These are phyloP conservation scores for Arachnomyces sp. DNA, from an alignment of 2,329 filamentous ascomycete genomes.

Conservation along the genomic window DNA sequence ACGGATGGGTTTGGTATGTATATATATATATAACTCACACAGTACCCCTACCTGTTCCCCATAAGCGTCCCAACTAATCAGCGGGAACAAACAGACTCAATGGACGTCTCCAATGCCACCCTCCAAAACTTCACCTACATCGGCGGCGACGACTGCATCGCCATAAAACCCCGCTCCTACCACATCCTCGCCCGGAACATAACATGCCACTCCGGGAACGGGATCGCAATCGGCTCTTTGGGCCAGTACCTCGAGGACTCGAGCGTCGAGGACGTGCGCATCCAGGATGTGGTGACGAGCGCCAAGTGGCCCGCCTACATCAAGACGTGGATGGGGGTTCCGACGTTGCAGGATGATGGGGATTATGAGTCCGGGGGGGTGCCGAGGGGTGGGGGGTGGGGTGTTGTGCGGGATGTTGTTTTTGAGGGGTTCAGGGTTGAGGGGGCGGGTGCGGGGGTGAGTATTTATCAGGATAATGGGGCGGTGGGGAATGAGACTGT, in stretches of 20 bases:
- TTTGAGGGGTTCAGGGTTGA: slow-evolving; percentile 45
- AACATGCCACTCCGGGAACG: slow-evolving; percentile 48
- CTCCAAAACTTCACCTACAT: slow-evolving; percentile 47
- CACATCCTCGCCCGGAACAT: slow-evolving; percentile 48
- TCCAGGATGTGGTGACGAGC: slow-evolving; percentile 36
- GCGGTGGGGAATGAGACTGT: slow-evolving; percentile 38
- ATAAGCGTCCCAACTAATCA: too few relatives aligned
- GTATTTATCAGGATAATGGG: slow-evolving; percentile 43
- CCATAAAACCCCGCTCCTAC: slow-evolving; percentile 54
- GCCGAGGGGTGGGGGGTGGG: slow-evolving; percentile 48
- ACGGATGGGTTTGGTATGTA: slow-evolving; percentile 44
- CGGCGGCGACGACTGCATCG: slow-evolving; percentile 54
- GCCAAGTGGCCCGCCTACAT: slow-evolving; percentile 38
- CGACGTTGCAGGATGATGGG: slow-evolving; percentile 23
- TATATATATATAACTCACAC: too few relatives aligned
- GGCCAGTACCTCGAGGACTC: slow-evolving; percentile 50
- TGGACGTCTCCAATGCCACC: slow-evolving; percentile 44
- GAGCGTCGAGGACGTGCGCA: slow-evolving; percentile 41
- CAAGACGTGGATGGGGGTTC: slow-evolving; percentile 49
- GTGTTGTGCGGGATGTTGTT: slow-evolving; percentile 42
- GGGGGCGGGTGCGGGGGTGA: slow-evolving; percentile 36
- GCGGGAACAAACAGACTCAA: slow-evolving; percentile 34
- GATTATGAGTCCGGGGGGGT: slow-evolving; percentile 42
- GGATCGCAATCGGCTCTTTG: slow-evolving; percentile 44
- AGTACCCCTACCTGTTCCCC: too few relatives aligned